A percentile compares a stretch with the other conserved stretches of the same genome.
phyloP scores from a whole-genome alignment of 345 rosid genomes.

The Ailanthus altissimus region DNA sequence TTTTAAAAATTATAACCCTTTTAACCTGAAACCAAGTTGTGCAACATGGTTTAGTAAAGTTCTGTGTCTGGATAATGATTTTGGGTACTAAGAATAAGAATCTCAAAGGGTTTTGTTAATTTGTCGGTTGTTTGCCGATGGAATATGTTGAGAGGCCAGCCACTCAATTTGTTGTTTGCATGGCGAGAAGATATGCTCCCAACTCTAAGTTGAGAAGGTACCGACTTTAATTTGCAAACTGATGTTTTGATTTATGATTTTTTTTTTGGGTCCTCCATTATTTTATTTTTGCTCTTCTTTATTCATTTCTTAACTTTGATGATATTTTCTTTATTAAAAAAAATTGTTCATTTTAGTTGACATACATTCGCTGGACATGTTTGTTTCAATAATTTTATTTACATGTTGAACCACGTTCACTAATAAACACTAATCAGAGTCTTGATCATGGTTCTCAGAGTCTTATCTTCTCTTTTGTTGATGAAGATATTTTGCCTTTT shows the following conservation, averaged over 20 bases:
- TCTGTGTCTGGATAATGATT: neutral
- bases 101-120: neutral
- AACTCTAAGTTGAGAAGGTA: constrained; percentile 36
- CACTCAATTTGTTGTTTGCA: constrained; percentile 21
- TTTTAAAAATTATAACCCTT: neutral
- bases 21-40: neutral
- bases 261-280: neutral
- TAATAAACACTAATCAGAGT: neutral
- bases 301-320: neutral
- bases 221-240: neutral
- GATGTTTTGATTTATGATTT: neutral
- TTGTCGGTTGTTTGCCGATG: constrained; percentile 13
- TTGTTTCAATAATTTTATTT: neutral
- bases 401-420: neutral
- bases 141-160: constrained; percentile 3
- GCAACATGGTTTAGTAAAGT: neutral
- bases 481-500: neutral
- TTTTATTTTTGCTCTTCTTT: neutral
- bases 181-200: constrained; percentile 38
- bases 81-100: neutral
- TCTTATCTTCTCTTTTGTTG: neutral
- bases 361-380: neutral
- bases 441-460: neutral
- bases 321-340: neutral
- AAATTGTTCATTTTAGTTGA: neutral